Conservation (phyloP, 2,329 filamentous ascomycete genomes). For the Myotisia sp. region DNA sequence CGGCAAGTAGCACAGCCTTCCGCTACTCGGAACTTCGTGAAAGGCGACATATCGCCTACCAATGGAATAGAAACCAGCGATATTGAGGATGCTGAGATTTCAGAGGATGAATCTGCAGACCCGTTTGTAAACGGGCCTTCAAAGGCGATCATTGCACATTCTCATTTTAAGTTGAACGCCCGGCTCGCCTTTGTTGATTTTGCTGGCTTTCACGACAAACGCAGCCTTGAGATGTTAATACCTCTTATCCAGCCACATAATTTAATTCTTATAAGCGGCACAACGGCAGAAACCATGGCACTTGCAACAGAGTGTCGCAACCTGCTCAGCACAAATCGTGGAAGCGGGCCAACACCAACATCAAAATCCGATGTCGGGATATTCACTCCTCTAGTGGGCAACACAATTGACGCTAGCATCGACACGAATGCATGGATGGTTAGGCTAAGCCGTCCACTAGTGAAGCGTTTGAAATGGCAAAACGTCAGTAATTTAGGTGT, state of each 20-base stretch:
- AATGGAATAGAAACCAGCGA: constrained; percentile 13
- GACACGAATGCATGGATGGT: constrained; percentile 97
- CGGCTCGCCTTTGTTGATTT: constrained; percentile 84
- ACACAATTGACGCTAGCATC: constrained; percentile 72
- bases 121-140: constrained; percentile 49
- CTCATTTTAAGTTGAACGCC: constrained; percentile 53
- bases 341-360: constrained; percentile 7
- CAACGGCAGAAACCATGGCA: constrained; percentile 58
- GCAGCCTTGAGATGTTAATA: constrained; percentile 85
- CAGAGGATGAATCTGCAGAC: constrained; percentile 40
- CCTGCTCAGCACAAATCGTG: constrained; percentile 38
- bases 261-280: constrained; percentile 78
- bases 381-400: constrained; percentile 64
- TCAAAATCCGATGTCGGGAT: constrained; percentile 44
- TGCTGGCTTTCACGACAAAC: constrained; percentile 79
- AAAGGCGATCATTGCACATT: constrained; percentile 54
- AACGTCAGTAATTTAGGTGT: constrained; percentile 79
- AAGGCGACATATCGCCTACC: constrained; percentile 34
- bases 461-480: constrained; percentile 86
- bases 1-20: constrained; percentile 31
- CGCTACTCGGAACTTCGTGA: constrained; percentile 21
- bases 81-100: constrained; percentile 44
- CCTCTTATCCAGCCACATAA: constrained; percentile 89
- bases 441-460: constrained; percentile 69
- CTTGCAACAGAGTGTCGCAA: constrained; percentile 70